Evolutionary conservation across 768 basidiomycete genomes (phyloP), one percentile per base, ranked within the genome.

Genomic region (Agaricus sinodeliciosus): DNA sequence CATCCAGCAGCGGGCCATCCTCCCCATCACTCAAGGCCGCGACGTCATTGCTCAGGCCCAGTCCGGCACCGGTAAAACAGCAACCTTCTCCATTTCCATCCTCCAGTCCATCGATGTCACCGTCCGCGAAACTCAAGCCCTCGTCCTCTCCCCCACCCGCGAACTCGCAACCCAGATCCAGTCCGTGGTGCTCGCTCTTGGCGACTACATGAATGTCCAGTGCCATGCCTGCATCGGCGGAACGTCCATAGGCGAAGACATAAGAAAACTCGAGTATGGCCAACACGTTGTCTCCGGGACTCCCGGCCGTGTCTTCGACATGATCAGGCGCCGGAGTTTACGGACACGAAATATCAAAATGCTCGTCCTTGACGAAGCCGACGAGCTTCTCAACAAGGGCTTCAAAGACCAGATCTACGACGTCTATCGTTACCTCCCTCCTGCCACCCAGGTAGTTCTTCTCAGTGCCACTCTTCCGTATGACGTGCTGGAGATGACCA

Each of bases 361-460:
- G 89, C 80, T 95, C 43, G 82, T 93, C 50, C 82, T 94, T 8
- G 93, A 94, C 62, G 92, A 94, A 71, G 94, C 94, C 54, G 95
- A 99, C 67, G 94, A 97, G 67, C 74, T 99, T 54, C 79, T 98
- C 57, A 93, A 94, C 76, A 94, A 94, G 71, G 95, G 95, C 18
- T 97, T 99, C 85, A 95, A 94, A 72, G 94, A 99, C 68, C 94
- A 97, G 72, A 97, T 97, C 65, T 97, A 97, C 74, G 95, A 99
- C 69, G 90, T 97, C 56, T 97, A 96, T 71, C 89, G 94, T 58
- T 94, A 94, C 67, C 87, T 98, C 39, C 95, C 95, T 27, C 94
- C 94, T 25, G 92, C 92, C 48, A 97, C 94, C 4, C 95, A 98
- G 70, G 95, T 98, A 43, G 94, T 99, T 42, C 79, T 98, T 43